Evolutionary conservation across 2,329 filamentous ascomycete species (phyloP), one percentile per base, ranked within the genome.

Genomic region (Colletotrichum echinochloae): DNA sequence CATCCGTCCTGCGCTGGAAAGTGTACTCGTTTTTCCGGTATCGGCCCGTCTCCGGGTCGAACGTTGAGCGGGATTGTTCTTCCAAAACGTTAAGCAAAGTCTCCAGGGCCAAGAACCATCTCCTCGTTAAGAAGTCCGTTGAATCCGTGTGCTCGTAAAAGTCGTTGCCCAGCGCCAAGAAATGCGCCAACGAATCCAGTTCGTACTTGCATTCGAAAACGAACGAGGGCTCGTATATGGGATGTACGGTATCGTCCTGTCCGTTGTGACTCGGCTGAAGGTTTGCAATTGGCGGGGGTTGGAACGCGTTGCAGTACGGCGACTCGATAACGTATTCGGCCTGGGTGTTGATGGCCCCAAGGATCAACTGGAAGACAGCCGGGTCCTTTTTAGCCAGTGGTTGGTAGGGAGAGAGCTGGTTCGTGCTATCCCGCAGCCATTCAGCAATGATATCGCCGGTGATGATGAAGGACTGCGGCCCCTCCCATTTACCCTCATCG

Each of bases 201-300:
- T 99, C 96, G 81, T 98, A 99, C 82, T 99, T 99, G 88, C 96
- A 99, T 81, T 99, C 96, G 74, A 98, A 99, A 4, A 99, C 96
- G 59, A 91, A 88, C 0, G 86, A 89, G 0, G 92, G 92, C 77
- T 98, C 94, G 78, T 97, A 98, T 0, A 86, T 85, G 0, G 96
- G 96, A 76, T 97, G 94, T 0, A 99, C 96, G 11, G 79, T 81
- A 77, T 99, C 96, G 26, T 91, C 88, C 78, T 97, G 93, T 3
- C 93, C 93, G 76, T 95, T 97, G 75, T 88, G 87, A 20, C 90
- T 91, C 7, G 91, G 84, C 4, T 86, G 82, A 0, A 98, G 85
- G 20, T 91, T 89, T 73, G 94, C 95, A 8, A 94, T 93, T 2
- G 93, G 91, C 0, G 96, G 96, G 5, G 96, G 95, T 79, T 99